Base-by-base conservation (phyloP, 345 rosid species). In the Erucastrum elatum region DNA sequence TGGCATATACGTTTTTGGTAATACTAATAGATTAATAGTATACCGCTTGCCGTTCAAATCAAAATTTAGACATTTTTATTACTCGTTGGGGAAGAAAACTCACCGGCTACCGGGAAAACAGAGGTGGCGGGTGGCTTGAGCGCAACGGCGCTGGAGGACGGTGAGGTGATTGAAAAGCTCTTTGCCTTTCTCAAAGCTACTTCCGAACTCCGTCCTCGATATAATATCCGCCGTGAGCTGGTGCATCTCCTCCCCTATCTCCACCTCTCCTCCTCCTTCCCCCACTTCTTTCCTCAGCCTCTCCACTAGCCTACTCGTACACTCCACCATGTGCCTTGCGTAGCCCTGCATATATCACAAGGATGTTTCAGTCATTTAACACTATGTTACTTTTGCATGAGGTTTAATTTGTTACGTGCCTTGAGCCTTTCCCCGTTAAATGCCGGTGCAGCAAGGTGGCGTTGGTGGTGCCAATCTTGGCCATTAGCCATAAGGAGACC, bases 41-140 rank as follows among this genome's bases (percentile, higher is more conserved):
- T 5, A 56, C 4, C 12, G 61, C 29, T 21, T 56, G 62, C 29
- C 12, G 30, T 56, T 44, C 58, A n/a, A n/a, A n/a, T n/a, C n/a
- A 41, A 26, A 21, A 6, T 27, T 7, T 4, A 16, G 33, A 31
- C 6, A 2, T 62, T 16, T 49, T 25, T 49, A 68, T 27, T 1
- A 34, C 33, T 30, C 31, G 26, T 3, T 26, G 3, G 12, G 5
- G 0, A 6, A 8, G 6, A n/a, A 29, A 29, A 77, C 84, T 30
- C 10, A 93, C 98, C 98, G 82, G 89, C 98, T 90, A 8, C 98
- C 99, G 0, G 97, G 99, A 59, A 93, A 81, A 83, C 97, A 93
- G 12, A 95, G 84, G 89, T 87, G 96, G 68, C 92, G 88, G 59
- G 85, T 91, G 8, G 98, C 89, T 84, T 89, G 94, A 34, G 98